phyloP scores from a whole-genome alignment of 1,139 yeast genomes.

The Williopsis jadinii region DNA sequence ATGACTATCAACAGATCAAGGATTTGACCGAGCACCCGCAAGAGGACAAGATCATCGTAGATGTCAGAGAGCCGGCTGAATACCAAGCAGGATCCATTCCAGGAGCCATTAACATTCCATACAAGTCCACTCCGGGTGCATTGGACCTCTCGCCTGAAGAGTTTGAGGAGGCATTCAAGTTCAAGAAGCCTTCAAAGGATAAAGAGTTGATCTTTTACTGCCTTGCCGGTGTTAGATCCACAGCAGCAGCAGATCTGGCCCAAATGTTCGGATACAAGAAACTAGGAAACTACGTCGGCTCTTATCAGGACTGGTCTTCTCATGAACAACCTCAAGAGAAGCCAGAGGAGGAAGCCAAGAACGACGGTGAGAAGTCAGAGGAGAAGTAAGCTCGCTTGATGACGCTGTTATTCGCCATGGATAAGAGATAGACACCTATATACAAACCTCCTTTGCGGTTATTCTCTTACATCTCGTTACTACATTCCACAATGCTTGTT shows the following conservation, averaged over 20 bases:
- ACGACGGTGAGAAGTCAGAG: neutral
- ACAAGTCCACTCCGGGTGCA: slow-evolving; percentile 92
- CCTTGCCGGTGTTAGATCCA: slow-evolving; percentile 85
- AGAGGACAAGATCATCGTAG: slow-evolving; percentile 53
- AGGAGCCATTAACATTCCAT: slow-evolving; percentile 79
- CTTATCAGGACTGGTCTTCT: slow-evolving; percentile 75
- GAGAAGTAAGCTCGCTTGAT: neutral
- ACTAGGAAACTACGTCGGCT: slow-evolving; percentile 74
- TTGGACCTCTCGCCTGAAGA: slow-evolving; percentile 72
- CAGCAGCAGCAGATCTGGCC: slow-evolving; percentile 89
- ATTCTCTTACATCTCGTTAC: no score
- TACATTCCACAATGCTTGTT: no score
- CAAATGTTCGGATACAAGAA: slow-evolving; percentile 80
- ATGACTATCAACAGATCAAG: slow-evolving; percentile 52
- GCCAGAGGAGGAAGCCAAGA: neutral
- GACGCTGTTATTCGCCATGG: neutral
- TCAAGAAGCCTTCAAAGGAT: slow-evolving; percentile 67
- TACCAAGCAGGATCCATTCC: slow-evolving; percentile 70
- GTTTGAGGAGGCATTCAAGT: slow-evolving; percentile 74
- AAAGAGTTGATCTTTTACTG: slow-evolving; percentile 86
- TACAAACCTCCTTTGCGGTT: no score
- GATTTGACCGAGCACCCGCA: slow-evolving; percentile 35
- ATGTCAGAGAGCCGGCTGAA: slow-evolving; percentile 90
- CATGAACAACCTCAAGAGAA: slow-evolving; percentile 8
- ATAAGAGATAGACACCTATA: no score